Evolutionary conservation across 2,329 filamentous ascomycete species (phyloP).

Genomic region (Karstenula rhodostoma): DNA sequence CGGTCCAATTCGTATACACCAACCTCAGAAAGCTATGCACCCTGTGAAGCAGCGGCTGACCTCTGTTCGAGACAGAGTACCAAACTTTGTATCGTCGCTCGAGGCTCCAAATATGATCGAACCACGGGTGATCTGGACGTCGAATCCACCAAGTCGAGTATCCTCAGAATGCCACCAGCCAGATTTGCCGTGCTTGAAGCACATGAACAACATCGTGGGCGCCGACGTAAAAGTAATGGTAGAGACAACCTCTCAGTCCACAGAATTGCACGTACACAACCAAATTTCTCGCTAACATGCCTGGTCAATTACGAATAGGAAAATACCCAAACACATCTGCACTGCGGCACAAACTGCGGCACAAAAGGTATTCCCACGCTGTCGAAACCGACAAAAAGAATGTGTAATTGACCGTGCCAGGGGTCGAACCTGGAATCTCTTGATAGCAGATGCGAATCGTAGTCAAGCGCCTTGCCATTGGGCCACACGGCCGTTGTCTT

Average conservation of each 20-base stretch:
- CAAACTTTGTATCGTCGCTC: neutral
- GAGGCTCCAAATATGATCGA: neutral
- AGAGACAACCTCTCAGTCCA: no score
- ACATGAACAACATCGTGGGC: no score
- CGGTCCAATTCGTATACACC: conserved; percentile 21
- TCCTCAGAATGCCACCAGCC: no score
- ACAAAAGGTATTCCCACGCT: no score
- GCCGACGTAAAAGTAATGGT: no score
- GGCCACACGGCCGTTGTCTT: conserved; percentile 47
- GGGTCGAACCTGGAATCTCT: conserved; percentile 9
- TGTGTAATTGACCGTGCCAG: neutral
- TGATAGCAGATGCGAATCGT: conserved; percentile 45
- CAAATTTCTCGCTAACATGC: neutral
- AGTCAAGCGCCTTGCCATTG: conserved; percentile 63
- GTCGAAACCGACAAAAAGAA: neutral
- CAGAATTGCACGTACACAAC: neutral
- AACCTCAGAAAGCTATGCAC: neutral
- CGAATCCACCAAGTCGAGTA: no score
- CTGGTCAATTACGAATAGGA: neutral
- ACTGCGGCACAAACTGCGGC: no score
- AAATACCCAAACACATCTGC: neutral
- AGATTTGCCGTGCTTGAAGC: no score
- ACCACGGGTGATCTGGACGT: neutral
- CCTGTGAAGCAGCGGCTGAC: neutral
- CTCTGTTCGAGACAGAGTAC: neutral